A percentile compares a stretch with the other conserved stretches of the same genome.
Conservation (phyloP, 768 basidiomycete genomes). For the Leccinum olivaceopallidum region DNA sequence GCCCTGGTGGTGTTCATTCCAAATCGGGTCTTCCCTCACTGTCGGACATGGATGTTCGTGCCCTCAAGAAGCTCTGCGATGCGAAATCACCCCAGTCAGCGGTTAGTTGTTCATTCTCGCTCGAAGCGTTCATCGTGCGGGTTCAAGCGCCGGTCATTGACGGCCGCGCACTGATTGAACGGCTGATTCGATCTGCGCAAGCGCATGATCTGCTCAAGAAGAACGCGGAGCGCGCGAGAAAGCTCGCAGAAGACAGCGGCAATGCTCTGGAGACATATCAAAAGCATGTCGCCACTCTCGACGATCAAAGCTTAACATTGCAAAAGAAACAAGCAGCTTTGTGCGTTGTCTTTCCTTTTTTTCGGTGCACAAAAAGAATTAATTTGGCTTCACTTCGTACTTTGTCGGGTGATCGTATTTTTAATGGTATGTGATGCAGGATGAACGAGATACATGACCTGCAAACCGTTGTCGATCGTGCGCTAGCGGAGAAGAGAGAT, state of each 20-base stretch:
- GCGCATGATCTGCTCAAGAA: conserved; percentile 90
- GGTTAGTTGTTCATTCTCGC: conserved; percentile 47
- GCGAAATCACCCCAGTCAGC: conserved; percentile 33
- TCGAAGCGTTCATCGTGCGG: conserved; percentile 76
- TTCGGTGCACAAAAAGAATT: not conserved
- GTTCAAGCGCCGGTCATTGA: conserved; percentile 83
- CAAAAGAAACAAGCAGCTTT: conserved; percentile 53
- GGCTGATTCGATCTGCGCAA: conserved; percentile 81
- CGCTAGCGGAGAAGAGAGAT: conserved; percentile 62
- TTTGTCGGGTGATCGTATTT: not conserved
- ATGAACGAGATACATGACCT: conserved; percentile 66
- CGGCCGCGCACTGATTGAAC: conserved; percentile 80
- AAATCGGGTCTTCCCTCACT: conserved; percentile 50
- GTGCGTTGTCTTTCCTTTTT: conserved; percentile 41
- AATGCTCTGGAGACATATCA: conserved; percentile 85
- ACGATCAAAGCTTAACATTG: conserved; percentile 65
- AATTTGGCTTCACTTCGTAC: not conserved
- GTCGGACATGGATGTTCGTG: conserved; percentile 83
- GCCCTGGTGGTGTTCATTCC: conserved; percentile 30
- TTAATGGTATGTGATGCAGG: conserved; percentile 36
- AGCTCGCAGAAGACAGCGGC: conserved; percentile 82
- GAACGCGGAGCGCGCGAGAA: conserved; percentile 90
- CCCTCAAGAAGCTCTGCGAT: conserved; percentile 81
- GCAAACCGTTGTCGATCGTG: conserved; percentile 59
- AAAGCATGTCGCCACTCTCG: conserved; percentile 78